phyloP scores from a whole-genome alignment of 139 green algal genomes.

The Chlorella vulgaris region DNA sequence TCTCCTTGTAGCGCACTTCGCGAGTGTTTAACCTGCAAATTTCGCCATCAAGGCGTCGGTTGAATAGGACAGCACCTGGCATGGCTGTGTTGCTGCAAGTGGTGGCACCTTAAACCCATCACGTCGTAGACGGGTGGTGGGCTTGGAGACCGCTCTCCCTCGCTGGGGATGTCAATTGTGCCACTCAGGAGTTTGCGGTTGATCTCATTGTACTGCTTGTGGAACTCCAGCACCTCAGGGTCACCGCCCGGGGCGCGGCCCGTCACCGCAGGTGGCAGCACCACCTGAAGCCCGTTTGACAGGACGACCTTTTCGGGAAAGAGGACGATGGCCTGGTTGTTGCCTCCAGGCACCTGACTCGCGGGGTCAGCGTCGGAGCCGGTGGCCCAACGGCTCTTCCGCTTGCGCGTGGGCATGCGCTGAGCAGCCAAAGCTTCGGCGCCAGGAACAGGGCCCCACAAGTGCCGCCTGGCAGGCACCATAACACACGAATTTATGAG shows the following conservation, averaged over 20 bases:
- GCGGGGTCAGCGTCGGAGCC: neutral
- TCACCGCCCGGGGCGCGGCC: slow-evolving; percentile 39
- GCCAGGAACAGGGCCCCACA: no score
- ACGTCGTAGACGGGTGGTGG: slow-evolving; percentile 94
- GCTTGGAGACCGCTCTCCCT: slow-evolving; percentile 86
- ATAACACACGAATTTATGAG: no score
- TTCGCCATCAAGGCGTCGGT: no score
- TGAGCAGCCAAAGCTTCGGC: no score
- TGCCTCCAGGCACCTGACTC: neutral
- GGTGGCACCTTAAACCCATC: slow-evolving; percentile 67
- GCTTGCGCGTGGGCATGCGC: neutral
- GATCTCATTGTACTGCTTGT: slow-evolving; percentile 53
- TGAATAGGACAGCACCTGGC: neutral
- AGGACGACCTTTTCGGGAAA: slow-evolving; percentile 46
- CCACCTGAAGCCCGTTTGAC: slow-evolving; percentile 50
- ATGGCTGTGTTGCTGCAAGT: neutral
- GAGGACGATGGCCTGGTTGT: slow-evolving; percentile 23
- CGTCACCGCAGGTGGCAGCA: slow-evolving; percentile 52
- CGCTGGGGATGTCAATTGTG: slow-evolving; percentile 62
- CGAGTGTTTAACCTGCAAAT: slow-evolving; percentile 12
- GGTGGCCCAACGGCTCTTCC: slow-evolving; percentile 1
- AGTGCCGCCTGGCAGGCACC: no score
- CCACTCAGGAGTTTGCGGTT: slow-evolving; percentile 52
- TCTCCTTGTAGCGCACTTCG: slow-evolving; percentile 65
- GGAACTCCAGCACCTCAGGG: slow-evolving; percentile 49